Evolutionary conservation across 73 alveolate species (phyloP), one percentile per base, ranked within the genome.

Genomic region (Paramecium caudatum): DNA sequence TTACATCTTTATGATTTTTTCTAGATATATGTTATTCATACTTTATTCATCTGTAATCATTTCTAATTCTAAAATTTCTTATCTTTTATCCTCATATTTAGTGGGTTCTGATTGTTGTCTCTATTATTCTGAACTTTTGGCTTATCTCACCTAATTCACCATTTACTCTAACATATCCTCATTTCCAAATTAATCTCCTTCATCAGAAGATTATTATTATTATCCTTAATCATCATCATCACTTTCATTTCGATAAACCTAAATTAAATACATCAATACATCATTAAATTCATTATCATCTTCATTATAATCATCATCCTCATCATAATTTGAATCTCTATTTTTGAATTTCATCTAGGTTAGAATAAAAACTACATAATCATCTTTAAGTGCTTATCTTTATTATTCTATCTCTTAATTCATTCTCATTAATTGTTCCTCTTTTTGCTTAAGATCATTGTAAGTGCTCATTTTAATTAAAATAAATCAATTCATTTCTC

Each of bases 221-320:
- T 39, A 37, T 16, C 21, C 25, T 74, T 41, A 37, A 21, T 36
- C 17, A 15, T 37, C 70, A 8, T 74, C 39, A 27, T 74, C 88
- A 16, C 88, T 74, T 36, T 36, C 47, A 39, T 74, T 47, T 41
- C 19, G 17, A 12, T 65, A 65, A 0, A 65, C 50, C 83, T 65
- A 32, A 32, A 33, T 33, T 30, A 4, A 0, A 33, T 33, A 32
- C n/a, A 13, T 32, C 12, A 1, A 33, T 65, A 65, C 83, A 65
- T 65, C 83, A 65, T 65, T 65, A 27, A 65, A 65, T 32, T 65
- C 83, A 65, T 65, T 36, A 10, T 65, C 83, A 65, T 65, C 49
- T n/a, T 65, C 16, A 33, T 74, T 25, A 12, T 63, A 16, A 3
- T 1, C 47, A 33, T 69, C 25, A 34, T 34, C 33, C 47, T 69